Evolutionary conservation across 176 grass and related monocot genomes (phyloP), one percentile per base, ranked within the genome.

Genomic region (Pharus latifolius): DNA sequence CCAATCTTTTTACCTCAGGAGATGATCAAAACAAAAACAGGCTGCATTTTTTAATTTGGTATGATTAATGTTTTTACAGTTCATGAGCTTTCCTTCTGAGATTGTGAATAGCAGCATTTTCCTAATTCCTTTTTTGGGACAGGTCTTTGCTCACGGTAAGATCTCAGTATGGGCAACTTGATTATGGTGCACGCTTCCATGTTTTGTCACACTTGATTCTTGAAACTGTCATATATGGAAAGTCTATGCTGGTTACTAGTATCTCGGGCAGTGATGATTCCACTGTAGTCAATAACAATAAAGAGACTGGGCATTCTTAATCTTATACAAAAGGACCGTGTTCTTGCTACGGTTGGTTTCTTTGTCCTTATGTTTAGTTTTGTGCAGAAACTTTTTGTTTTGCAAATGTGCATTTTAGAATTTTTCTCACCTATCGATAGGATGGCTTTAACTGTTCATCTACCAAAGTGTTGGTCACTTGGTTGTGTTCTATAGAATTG

Each of bases 31-130:
- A 78, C 81, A 98, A 85, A 78, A 93, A 87, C 69, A 92, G 77
- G 17, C 78, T 98, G 62, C 89, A 98, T 79, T 92, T 87, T 70
- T 83, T 93, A 47, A 78, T 98, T 73, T 98, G 94, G 94, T 98
- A 85, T 50, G 57, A 24, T 13, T 52, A 49, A 24, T 29, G 55
- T 13, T 35, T 16, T 40, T 82, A 50, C 8, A 19, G 20, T n/a
- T 34, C 49, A 29, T 17, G 24, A 20, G n/a, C 14, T 67, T 58
- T 69, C 45, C 6, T 35, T 45, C 10, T 3, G 33, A 64, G 35
- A 29, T 72, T 20, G 14, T 72, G 40, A 28, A 56, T 72, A 35
- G 40, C 48, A 60, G 28, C 44, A 19, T 77, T 27, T 34, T 70
- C n/a, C n/a, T 73, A 74, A 84, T 43, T 78, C 76, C 28, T 43